Base-by-base conservation (phyloP, 129 eudicot genomes). In the Silybum marianum region DNA sequence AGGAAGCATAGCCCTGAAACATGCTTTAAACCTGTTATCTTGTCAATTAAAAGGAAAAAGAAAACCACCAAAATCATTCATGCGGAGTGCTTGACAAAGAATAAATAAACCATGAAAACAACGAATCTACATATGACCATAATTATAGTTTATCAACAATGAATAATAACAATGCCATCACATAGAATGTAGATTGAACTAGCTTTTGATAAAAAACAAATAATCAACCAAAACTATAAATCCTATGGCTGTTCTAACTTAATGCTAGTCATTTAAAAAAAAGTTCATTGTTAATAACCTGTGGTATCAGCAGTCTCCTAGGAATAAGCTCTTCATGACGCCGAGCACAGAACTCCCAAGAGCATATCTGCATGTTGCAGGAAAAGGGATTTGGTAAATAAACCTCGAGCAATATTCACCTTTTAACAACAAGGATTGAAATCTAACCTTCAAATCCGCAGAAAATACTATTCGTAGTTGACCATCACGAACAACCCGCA, bases 291-390 rank as follows among this genome's bases (percentile, higher is more conserved):
- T 65, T 51, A 79, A 69, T 60, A 63, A 95, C 99, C 99, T 95
- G 99, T 21, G 97, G 99, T 81, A 95, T 91, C 81, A 95, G 80
- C 84, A 92, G 85, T 83, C 94, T 91, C 79, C 99, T 81, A 71
- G 99, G 99, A 76, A 95, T 95, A 74, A 95, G 99, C 78, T 95
- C 99, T 83, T 95, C 99, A 81, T 95, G 99, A 74, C 93, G 97
- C 19, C 99, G 85, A 65, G 99, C 99, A 89, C 99, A 95, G 80
- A 95, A 95, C 36, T 95, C 99, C 99, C 99, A 95, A 77, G 99
- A 95, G 87, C 97, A 93, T 86, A 95, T 95, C 99, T 95, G 86
- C 10, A 46, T 25, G n/a, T 21, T 58, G 23, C 28, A 7, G 25
- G 6, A 39, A 72, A 72, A 38, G 38, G 39, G 8, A 78, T 24